Conservation (phyloP, 805 yeast genomes). For the Schizosaccharomyces osmophilus region DNA sequence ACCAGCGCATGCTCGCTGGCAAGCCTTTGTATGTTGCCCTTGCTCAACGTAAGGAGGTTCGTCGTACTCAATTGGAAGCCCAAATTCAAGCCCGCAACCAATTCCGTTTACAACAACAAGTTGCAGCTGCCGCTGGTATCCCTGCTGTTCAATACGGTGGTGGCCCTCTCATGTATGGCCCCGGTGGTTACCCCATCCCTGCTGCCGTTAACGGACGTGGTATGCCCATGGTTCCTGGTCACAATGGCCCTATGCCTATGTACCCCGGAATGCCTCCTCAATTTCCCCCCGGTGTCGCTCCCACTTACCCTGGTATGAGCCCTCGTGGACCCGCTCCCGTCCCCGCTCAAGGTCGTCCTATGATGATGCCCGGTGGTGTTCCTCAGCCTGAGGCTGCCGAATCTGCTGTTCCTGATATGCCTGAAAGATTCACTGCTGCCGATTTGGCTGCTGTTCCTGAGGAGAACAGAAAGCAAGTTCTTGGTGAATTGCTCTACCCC, state of each 20-base stretch:
- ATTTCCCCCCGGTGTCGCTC: constrained; percentile 9
- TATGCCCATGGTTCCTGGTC: background rate
- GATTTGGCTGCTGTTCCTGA: constrained; percentile 37
- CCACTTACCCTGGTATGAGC: constrained; percentile 12
- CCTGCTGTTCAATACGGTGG: constrained; percentile 5
- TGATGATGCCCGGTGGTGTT: constrained; percentile 13
- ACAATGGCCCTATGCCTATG: constrained; percentile 1
- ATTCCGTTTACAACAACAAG: constrained; percentile 92
- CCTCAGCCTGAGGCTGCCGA: constrained; percentile 8
- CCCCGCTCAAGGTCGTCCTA: constrained; percentile 3
- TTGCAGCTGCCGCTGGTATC: constrained; percentile 25
- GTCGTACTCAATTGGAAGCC: constrained; percentile 90
- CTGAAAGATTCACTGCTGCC: constrained; percentile 15
- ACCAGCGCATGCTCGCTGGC: constrained; percentile 81
- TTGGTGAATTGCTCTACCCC: constrained; percentile 93
- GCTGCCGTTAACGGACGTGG: constrained; percentile 1
- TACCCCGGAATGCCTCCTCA: background rate
- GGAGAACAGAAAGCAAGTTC: constrained; percentile 83
- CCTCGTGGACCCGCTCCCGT: constrained; percentile 10
- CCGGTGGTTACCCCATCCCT: constrained; percentile 1
- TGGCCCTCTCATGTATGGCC: constrained; percentile 34
- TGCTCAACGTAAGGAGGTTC: constrained; percentile 95
- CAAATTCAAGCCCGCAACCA: constrained; percentile 96
- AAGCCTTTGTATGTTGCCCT: constrained; percentile 96
- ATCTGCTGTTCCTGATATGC: constrained; percentile 3